A percentile compares a stretch with the other conserved stretches of the same genome.
Conservation (phyloP, 139 green algal species). For the Chlorella sp. region DNA sequence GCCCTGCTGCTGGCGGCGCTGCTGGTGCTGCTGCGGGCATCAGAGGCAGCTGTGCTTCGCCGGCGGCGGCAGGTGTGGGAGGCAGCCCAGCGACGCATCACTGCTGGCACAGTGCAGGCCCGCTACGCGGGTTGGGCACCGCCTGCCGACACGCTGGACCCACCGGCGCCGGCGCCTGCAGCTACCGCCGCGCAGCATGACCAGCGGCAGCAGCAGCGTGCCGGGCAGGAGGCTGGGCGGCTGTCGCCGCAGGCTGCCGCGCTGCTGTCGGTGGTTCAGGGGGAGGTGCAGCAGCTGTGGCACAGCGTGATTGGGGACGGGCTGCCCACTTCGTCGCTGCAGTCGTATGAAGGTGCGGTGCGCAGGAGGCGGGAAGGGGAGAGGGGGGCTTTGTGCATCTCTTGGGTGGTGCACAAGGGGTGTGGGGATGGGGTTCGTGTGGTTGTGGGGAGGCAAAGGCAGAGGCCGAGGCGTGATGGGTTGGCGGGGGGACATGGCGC, state of each 20-base stretch:
- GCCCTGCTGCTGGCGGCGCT: neutral
- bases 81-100: neutral
- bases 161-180: neutral
- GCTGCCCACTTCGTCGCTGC: neutral
- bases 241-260: neutral
- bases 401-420: too few relatives aligned
- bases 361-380: too few relatives aligned
- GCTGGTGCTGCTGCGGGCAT: constrained; percentile 4
- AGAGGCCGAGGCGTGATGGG: too few relatives aligned
- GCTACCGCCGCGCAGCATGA: neutral
- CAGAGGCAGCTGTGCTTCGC: neutral
- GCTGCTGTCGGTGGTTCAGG: neutral
- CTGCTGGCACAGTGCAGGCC: constrained; percentile 4
- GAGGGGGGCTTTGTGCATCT: neutral
- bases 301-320: neutral
- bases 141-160: neutral
- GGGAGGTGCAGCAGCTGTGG: constrained; percentile 9
- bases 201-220: neutral
- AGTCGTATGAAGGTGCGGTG: neutral
- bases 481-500: neutral
- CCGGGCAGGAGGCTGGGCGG: neutral
- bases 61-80: neutral
- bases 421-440: too few relatives aligned
- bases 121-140: constrained; percentile 3
- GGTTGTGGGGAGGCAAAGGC: too few relatives aligned